A percentile compares a stretch with the other conserved stretches of the same genome.
Conservation (phyloP, 1,284 basidiomycete genomes). For the Sphaerobolus stellatus region DNA sequence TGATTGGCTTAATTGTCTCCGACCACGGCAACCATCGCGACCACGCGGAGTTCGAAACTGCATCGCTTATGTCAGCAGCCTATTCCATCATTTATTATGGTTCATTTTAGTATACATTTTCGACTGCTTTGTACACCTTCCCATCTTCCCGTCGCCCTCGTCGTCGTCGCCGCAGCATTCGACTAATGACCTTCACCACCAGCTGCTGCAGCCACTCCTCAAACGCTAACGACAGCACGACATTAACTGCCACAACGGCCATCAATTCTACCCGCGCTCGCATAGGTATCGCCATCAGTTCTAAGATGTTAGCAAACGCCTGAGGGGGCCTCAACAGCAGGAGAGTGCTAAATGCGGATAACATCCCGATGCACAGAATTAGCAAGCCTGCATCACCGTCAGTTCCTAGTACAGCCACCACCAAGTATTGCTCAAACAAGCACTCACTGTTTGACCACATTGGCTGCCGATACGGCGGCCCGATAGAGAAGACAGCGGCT, state of each 20-base stretch:
- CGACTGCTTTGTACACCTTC: slow-evolving; percentile 72
- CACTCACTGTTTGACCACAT: slow-evolving; percentile 91
- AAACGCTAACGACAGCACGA: slow-evolving; percentile 71
- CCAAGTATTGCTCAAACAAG: not conserved
- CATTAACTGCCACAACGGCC: slow-evolving; percentile 71
- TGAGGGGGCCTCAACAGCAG: slow-evolving; percentile 73
- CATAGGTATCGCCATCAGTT: slow-evolving; percentile 76
- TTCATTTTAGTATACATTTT: slow-evolving; percentile 34
- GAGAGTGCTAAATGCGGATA: slow-evolving; percentile 72
- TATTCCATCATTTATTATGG: slow-evolving; percentile 2
- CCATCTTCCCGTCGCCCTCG: slow-evolving; percentile 52
- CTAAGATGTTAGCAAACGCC: slow-evolving; percentile 64
- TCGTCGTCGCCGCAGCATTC: slow-evolving; percentile 43
- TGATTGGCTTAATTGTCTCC: not conserved
- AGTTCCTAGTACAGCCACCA: not conserved
- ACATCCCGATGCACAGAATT: slow-evolving; percentile 66
- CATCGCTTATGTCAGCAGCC: not conserved
- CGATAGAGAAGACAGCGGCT: slow-evolving; percentile 96
- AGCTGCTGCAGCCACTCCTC: slow-evolving; percentile 75
- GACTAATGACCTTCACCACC: slow-evolving; percentile 58
- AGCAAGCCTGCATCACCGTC: slow-evolving; percentile 58
- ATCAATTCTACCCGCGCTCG: slow-evolving; percentile 72
- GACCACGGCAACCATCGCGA: not conserved
- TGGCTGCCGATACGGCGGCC: slow-evolving; percentile 91
- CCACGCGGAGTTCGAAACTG: not conserved